Conservation (phyloP, 2,329 filamentous ascomycete genomes). For the Madurella fahalii region DNA sequence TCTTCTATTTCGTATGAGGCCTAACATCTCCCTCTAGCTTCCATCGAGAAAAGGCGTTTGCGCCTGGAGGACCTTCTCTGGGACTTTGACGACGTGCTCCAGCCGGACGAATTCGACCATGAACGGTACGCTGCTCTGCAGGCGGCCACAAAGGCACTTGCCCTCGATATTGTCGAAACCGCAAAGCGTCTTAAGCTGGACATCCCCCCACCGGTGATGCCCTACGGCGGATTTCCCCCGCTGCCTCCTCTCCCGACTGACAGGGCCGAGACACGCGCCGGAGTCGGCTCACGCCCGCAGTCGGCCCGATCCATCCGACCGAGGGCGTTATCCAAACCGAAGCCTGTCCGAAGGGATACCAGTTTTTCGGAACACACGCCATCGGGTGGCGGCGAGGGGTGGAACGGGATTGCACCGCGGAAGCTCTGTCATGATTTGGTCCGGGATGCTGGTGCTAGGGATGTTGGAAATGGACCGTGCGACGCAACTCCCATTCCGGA, state of each 20-base stretch:
- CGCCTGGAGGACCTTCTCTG: constrained; percentile 40
- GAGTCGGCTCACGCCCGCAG: constrained; percentile 1
- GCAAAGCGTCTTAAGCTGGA: constrained; percentile 34
- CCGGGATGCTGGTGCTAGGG: no score
- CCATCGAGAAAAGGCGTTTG: constrained; percentile 30
- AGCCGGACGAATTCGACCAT: constrained; percentile 35
- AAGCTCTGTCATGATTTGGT: not conserved
- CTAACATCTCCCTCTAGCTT: constrained; percentile 22
- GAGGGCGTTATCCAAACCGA: constrained; percentile 2
- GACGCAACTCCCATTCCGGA: no score
- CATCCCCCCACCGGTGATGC: constrained; percentile 9
- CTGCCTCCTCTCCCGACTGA: constrained; percentile 27
- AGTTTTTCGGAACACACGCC: not conserved
- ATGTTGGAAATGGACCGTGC: no score
- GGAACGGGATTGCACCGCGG: not conserved
- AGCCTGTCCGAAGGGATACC: not conserved
- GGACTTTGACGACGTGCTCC: constrained; percentile 42
- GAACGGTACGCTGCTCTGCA: constrained; percentile 37
- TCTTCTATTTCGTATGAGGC: not conserved
- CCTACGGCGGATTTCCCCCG: constrained; percentile 25
- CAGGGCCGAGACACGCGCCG: constrained; percentile 5
- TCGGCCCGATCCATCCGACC: constrained; percentile 4
- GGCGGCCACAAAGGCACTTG: constrained; percentile 37
- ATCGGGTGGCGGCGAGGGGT: not conserved
- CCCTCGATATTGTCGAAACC: constrained; percentile 37